Percentiles rank a stretch among this genome's conserved stretches.
Conservation (phyloP, 1,284 basidiomycete genomes). For the Microstroma glucosiphilum region DNA sequence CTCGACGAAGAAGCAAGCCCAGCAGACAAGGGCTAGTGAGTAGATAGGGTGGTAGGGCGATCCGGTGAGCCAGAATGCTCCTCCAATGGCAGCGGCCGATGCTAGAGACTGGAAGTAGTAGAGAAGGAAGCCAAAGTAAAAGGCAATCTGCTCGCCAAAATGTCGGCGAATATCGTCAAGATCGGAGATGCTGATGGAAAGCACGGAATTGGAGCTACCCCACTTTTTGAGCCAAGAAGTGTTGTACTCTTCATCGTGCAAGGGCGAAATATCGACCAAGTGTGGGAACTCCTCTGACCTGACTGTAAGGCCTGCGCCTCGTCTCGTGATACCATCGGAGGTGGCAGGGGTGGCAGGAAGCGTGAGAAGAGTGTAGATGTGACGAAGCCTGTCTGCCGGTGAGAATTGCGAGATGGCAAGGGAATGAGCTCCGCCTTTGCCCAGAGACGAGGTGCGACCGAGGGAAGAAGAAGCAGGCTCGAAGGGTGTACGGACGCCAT, state of each 20-base stretch:
- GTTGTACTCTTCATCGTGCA: conserved; percentile 45
- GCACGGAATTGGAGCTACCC: conserved; percentile 10
- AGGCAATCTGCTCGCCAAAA: conserved; percentile 47
- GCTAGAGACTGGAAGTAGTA: conserved; percentile 42
- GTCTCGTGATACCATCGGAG: neutral
- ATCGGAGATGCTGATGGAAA: conserved; percentile 4
- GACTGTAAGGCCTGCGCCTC: conserved; percentile 33
- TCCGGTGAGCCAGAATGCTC: conserved; percentile 34
- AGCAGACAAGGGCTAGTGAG: conserved; percentile 34
- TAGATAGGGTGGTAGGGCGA: conserved; percentile 34
- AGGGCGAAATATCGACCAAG: conserved; percentile 41
- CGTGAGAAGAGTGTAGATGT: conserved; percentile 14
- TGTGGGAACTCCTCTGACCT: conserved; percentile 33
- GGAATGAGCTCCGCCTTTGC: conserved; percentile 16
- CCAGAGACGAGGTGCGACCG: conserved; percentile 13
- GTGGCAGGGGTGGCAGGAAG: conserved; percentile 10
- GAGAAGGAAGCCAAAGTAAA: conserved; percentile 49
- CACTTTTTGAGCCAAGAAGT: conserved; percentile 39
- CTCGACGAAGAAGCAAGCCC: conserved; percentile 43
- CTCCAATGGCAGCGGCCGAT: conserved; percentile 31
- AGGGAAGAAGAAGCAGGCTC: conserved; percentile 14
- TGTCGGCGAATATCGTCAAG: conserved; percentile 44
- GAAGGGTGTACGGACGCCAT: conserved; percentile 27
- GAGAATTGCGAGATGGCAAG: conserved; percentile 12
- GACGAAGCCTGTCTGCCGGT: conserved; percentile 13